A percentile compares a stretch with the other conserved stretches of the same genome.
Evolutionary conservation across 768 basidiomycete genomes (phyloP).

Genomic region (Kwoniella pini): DNA sequence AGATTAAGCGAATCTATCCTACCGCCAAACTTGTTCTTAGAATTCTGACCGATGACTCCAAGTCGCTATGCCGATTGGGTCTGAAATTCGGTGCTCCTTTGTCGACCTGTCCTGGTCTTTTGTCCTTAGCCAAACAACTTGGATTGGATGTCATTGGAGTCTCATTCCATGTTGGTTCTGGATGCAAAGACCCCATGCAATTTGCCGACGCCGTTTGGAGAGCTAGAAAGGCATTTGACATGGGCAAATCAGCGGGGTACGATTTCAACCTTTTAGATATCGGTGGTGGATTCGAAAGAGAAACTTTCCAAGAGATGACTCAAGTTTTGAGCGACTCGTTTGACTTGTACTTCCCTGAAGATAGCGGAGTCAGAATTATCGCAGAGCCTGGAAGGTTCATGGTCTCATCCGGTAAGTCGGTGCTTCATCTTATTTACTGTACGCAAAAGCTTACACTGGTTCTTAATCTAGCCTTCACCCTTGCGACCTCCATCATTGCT

Average conservation of each 20-base stretch:
- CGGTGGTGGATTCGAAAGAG: slow-evolving; percentile 94
- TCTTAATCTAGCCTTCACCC: slow-evolving; percentile 68
- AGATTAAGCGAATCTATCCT: slow-evolving; percentile 79
- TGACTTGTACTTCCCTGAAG: slow-evolving; percentile 71
- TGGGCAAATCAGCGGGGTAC: slow-evolving; percentile 79
- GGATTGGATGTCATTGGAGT: slow-evolving; percentile 85
- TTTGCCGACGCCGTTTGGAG: slow-evolving; percentile 87
- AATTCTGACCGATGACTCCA: slow-evolving; percentile 97
- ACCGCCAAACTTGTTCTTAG: slow-evolving; percentile 83
- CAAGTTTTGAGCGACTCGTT: slow-evolving; percentile 69
- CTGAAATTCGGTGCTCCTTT: slow-evolving; percentile 96
- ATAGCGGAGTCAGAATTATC: slow-evolving; percentile 70
- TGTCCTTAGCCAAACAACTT: slow-evolving; percentile 76
- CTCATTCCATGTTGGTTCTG: slow-evolving; percentile 96
- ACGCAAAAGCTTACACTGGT: background rate
- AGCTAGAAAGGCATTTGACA: slow-evolving; percentile 79
- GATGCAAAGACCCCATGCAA: slow-evolving; percentile 87
- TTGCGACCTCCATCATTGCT: slow-evolving; percentile 92
- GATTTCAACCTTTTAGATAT: slow-evolving; percentile 82
- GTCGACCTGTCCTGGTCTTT: slow-evolving; percentile 71
- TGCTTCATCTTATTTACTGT: background rate
- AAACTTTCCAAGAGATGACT: slow-evolving; percentile 78
- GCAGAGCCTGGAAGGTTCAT: slow-evolving; percentile 96
- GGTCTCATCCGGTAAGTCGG: slow-evolving; percentile 61
- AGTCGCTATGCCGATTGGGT: slow-evolving; percentile 87